Conservation (phyloP, 2,329 filamentous ascomycete genomes). For the Sordariomycetes sp. region DNA sequence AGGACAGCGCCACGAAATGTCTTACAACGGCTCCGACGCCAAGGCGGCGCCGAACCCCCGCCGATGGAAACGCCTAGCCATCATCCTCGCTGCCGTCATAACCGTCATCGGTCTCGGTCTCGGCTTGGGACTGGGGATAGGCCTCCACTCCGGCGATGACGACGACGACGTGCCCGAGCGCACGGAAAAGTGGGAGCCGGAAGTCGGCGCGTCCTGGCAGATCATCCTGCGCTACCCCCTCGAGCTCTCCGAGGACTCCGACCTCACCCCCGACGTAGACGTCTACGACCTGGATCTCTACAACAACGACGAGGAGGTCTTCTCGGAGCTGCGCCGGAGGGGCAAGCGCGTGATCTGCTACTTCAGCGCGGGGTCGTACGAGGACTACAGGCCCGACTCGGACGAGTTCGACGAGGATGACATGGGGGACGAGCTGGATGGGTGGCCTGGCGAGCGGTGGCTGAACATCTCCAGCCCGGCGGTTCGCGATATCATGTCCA, state of each 20-base stretch:
- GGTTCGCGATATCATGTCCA: conserved; percentile 55
- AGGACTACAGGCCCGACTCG: conserved; percentile 50
- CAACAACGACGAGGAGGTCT: conserved; percentile 30
- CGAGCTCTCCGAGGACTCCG: conserved; percentile 24
- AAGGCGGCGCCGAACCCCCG: not conserved
- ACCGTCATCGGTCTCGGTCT: conserved; percentile 34
- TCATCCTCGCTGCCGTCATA: conserved; percentile 12
- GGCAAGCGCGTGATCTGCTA: conserved; percentile 62
- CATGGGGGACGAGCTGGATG: conserved; percentile 45
- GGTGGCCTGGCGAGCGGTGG: conserved; percentile 61
- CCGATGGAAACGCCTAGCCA: conserved; percentile 16
- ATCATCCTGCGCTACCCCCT: conserved; percentile 42
- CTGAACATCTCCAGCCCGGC: conserved; percentile 44
- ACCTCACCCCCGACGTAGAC: conserved; percentile 32
- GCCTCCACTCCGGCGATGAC: conserved; percentile 24
- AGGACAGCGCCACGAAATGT: not conserved
- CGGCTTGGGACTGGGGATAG: conserved; percentile 34
- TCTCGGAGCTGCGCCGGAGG: conserved; percentile 45
- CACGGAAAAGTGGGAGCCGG: conserved; percentile 23
- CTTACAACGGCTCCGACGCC: conserved; percentile 1
- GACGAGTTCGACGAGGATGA: conserved; percentile 42
- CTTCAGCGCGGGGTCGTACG: conserved; percentile 62
- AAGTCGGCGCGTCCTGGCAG: conserved; percentile 45
- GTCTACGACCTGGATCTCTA: conserved; percentile 42
- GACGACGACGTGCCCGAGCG: conserved; percentile 10